These are phyloP conservation scores for Boeremia lycopersici DNA, from an alignment of 2,329 filamentous ascomycete genomes.

Conservation along the genomic window DNA sequence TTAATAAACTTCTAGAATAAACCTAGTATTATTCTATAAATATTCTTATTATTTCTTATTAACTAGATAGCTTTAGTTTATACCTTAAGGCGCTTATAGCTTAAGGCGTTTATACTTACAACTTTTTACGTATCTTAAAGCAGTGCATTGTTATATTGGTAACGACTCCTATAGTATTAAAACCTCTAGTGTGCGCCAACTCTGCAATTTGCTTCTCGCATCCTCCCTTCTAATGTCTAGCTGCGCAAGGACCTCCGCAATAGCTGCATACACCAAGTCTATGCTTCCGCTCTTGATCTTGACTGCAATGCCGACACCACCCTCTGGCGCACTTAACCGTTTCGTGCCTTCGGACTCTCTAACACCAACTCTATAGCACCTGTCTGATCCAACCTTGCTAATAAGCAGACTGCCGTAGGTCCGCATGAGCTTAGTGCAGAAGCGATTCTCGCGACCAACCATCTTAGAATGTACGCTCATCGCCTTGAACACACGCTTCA, in stretches of 20 bases:
- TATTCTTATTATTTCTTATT: too few relatives aligned
- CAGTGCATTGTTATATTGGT: background rate
- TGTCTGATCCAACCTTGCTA: slow-evolving; percentile 59
- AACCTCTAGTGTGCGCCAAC: background rate
- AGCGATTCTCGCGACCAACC: slow-evolving; percentile 54
- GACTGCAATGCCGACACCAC: background rate
- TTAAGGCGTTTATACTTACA: too few relatives aligned
- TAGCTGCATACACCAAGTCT: background rate
- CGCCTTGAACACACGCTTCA: slow-evolving; percentile 48
- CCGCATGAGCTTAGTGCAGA: slow-evolving; percentile 56
- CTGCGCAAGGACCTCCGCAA: background rate
- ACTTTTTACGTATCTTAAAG: too few relatives aligned
- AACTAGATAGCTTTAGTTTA: too few relatives aligned
- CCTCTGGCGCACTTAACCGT: background rate
- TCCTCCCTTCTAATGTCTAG: background rate
- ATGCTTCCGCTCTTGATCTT: background rate
- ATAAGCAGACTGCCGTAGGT: slow-evolving; percentile 47
- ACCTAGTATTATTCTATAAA: too few relatives aligned
- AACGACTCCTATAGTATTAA: background rate
- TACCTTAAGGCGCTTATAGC: too few relatives aligned
- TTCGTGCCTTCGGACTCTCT: background rate
- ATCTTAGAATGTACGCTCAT: slow-evolving; percentile 53
- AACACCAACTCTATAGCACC: slow-evolving; percentile 55
- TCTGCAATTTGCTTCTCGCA: background rate
- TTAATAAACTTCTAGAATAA: too few relatives aligned